Percentiles rank a stretch among this genome's conserved stretches.
Evolutionary conservation across 352 stramenopile genomes (phyloP).

Genomic region (Phytophthora cryptogea): DNA sequence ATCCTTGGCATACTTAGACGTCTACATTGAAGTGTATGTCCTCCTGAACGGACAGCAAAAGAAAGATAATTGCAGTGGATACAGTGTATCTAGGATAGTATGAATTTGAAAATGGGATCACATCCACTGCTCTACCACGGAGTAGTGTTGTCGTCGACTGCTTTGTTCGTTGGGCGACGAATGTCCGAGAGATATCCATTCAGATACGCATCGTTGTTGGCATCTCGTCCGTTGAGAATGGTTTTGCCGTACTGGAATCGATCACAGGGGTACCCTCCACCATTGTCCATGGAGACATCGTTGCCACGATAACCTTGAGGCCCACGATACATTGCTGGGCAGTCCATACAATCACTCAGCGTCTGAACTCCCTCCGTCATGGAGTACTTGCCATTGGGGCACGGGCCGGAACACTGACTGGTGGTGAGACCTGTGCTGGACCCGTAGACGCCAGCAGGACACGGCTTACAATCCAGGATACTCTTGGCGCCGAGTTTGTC

Average conservation of each 20-base stretch:
- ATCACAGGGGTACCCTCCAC: conserved; percentile 69
- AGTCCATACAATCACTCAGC: conserved; percentile 67
- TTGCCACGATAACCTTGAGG: conserved; percentile 64
- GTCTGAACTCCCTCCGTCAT: conserved; percentile 56
- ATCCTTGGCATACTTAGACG: no score
- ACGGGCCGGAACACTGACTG: conserved; percentile 61
- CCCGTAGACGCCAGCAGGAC: conserved; percentile 67
- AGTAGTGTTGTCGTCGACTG: conserved; percentile 34
- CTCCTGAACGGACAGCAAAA: no score
- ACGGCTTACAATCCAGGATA: conserved; percentile 69
- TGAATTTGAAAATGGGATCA: no score
- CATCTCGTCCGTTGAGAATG: conserved; percentile 44
- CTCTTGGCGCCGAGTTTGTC: conserved; percentile 59
- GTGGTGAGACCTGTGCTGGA: conserved; percentile 55
- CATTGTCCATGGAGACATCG: conserved; percentile 35
- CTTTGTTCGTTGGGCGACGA: conserved; percentile 32
- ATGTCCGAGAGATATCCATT: conserved; percentile 37
- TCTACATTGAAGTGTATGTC: no score
- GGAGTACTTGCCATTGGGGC: conserved; percentile 72
- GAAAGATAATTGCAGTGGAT: no score
- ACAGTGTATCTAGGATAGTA: no score
- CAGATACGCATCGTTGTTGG: conserved; percentile 30
- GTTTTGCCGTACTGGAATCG: conserved; percentile 57
- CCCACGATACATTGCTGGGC: conserved; percentile 58
- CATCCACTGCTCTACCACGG: conserved; percentile 10